phyloP scores from a whole-genome alignment of 139 green algal species.

The Closterium sp. region DNA sequence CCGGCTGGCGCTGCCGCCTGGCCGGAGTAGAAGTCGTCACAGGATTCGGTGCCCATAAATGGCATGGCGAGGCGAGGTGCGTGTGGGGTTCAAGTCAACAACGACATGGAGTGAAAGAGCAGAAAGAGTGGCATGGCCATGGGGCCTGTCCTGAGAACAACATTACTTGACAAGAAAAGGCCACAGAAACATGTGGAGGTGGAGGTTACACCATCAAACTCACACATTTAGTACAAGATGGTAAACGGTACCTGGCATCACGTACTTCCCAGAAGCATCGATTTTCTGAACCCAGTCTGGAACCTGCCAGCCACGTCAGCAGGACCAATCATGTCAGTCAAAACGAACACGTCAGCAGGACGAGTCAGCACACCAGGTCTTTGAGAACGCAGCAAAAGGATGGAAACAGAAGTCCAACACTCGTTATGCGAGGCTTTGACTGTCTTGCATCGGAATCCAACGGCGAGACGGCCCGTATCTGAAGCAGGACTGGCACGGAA shows the following conservation, averaged over 20 bases:
- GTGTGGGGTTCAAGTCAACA: conserved; percentile 98
- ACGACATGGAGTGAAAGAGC: neutral
- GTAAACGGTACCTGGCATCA: conserved; percentile 70
- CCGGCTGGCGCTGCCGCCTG: conserved; percentile 79
- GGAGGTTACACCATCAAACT: too few species aligned
- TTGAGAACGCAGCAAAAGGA: neutral
- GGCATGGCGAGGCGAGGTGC: conserved; percentile 83
- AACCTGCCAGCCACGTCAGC: conserved; percentile 18
- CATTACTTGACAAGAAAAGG: neutral
- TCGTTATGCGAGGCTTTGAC: too few species aligned
- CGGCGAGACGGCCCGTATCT: too few species aligned
- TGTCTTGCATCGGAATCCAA: too few species aligned
- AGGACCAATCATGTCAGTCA: neutral
- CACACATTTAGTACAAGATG: neutral
- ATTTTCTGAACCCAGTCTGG: conserved; percentile 59
- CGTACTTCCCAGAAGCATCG: conserved; percentile 73
- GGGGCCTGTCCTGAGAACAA: neutral
- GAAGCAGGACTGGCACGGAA: neutral
- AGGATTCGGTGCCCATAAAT: conserved; percentile 82
- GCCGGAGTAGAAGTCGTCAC: conserved; percentile 76
- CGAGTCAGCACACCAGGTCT: neutral
- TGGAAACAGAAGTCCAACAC: too few species aligned
- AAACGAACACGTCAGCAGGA: neutral
- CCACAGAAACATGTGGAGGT: too few species aligned
- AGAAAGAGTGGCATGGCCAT: too few species aligned